Base-by-base conservation (phyloP, 2,329 filamentous ascomycete genomes). In the Aureobasidium pullulans region DNA sequence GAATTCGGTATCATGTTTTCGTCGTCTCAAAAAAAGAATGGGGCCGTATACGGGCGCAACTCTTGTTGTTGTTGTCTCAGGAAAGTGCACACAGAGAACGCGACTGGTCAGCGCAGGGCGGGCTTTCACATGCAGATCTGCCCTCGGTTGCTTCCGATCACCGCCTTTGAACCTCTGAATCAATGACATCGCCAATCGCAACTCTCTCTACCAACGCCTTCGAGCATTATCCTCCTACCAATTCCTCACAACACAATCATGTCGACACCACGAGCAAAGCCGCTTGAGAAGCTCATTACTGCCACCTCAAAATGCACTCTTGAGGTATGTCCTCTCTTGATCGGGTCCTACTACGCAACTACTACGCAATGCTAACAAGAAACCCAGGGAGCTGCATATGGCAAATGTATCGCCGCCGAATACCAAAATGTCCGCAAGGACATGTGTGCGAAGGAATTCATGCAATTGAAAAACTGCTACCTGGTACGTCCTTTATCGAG, bases 361-460 rank as follows among this genome's bases (percentile, higher is more conserved):
- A 13, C 4, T 5, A n/a, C 28, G 19, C 44, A 44, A 23, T 42
- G 31, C 50, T 19, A 11, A 61, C 60, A 61, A 49, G 63, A 48
- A 23, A 28, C 10, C 28, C 63, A 97, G 93, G 88, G 90, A 56
- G 81, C 90, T 2, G 79, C 83, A 11, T 99, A 97, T 69, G 94
- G 93, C 65, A 92, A 91, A 78, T 99, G 94, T 71, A 86, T 99
- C 64, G 82, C 93, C 53, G 84, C 84, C 40, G 93, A 97, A 70
- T 97, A 96, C 75, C 93, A 93, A 70, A 84, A 90, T 4, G 84
- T 96, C 3, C 83, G 91, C 66, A 96, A 96, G 70, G 90, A 96
- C 70, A 94, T 94, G 79, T 99, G 94, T 69, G 80, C 81, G 4
- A 84, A 84, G 60, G 91, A 96, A 69, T 97, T 99, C 66, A 78